A percentile compares a stretch with the other conserved stretches of the same genome.
These are phyloP conservation scores for Thelephora aurantiotincta DNA, from an alignment of 768 basidiomycete genomes.

Conservation along the genomic window DNA sequence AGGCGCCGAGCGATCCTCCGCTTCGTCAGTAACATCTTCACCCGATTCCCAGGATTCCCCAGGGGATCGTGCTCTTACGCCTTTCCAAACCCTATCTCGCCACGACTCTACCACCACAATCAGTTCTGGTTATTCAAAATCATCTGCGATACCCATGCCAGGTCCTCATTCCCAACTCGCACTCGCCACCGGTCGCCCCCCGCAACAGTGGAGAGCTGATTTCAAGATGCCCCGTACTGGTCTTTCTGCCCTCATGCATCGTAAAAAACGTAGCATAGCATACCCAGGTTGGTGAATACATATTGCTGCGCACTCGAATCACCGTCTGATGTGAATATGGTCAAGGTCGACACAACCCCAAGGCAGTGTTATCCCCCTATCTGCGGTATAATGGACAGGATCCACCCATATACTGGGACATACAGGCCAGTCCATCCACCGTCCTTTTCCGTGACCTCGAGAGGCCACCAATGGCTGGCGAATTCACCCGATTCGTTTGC, in stretches of 20 bases:
- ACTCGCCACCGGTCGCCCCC: conserved; percentile 8
- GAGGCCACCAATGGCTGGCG: conserved; percentile 28
- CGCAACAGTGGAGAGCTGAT: conserved; percentile 18
- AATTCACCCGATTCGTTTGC: conserved; percentile 41
- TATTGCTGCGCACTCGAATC: neutral
- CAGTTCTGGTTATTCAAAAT: neutral
- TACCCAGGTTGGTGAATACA: conserved; percentile 1
- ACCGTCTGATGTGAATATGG: neutral
- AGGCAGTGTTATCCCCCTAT: conserved; percentile 13
- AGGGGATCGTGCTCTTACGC: neutral
- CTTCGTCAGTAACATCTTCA: neutral
- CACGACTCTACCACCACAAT: neutral
- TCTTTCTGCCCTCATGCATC: neutral
- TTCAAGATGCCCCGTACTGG: conserved; percentile 15
- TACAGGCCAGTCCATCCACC: conserved; percentile 27
- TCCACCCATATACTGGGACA: conserved; percentile 32
- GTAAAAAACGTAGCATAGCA: conserved; percentile 3
- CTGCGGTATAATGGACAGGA: conserved; percentile 15
- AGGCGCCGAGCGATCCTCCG: neutral
- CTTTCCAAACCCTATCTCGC: neutral
- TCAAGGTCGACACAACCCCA: conserved; percentile 6
- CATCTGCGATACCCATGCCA: neutral
- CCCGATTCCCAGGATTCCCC: neutral
- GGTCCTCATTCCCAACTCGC: neutral
- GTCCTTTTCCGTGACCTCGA: conserved; percentile 31